Evolutionary conservation across 371 early-diverging fungal genomes (phyloP).

Genomic region (Blastocladiella emersonii): DNA sequence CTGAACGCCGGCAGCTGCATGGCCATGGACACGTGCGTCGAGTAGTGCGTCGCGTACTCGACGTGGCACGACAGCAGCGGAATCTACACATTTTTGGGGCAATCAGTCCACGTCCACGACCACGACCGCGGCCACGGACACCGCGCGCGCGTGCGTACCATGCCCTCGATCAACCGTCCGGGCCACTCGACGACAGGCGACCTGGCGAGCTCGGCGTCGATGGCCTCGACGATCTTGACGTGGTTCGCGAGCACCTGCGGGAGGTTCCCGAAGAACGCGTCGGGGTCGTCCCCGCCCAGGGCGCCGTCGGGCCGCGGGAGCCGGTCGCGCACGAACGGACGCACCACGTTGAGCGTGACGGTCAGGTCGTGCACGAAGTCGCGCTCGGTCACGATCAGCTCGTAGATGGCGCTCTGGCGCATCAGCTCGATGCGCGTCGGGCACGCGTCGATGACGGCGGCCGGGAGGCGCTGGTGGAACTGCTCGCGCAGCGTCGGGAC

Average conservation of each 20-base stretch:
- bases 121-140: not conserved
- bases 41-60: not conserved
- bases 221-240: not conserved
- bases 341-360: not conserved
- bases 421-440: not conserved
- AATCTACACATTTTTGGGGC: not conserved
- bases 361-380: not conserved
- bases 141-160: not conserved
- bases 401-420: slow-evolving; percentile 3
- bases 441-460: not conserved
- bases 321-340: not conserved
- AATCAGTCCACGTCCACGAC: not conserved
- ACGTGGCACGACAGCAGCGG: not conserved
- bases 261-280: not conserved
- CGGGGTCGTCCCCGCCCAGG: not conserved
- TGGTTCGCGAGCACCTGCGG: not conserved
- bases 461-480: not conserved
- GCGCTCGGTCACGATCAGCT: not conserved
- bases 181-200: not conserved
- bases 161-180: not conserved
- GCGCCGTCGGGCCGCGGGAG: not conserved
- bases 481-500: not conserved
- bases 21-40: not conserved
- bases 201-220: not conserved
- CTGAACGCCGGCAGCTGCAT: not conserved